Base-by-base conservation (phyloP, 352 stramenopile species). In the Achlya hypogyna region DNA sequence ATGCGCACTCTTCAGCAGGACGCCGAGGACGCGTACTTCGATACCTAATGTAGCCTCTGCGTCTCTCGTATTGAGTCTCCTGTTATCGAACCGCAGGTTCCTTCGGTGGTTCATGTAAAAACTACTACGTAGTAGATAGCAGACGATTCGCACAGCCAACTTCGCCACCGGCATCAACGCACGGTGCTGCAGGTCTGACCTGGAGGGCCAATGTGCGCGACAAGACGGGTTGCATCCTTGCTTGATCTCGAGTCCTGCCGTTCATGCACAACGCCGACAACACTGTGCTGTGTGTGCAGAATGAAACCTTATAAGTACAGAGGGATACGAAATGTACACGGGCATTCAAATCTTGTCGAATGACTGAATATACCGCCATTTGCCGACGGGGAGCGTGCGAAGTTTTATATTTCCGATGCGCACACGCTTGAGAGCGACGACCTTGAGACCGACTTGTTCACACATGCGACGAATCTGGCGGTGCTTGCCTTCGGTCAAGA, bases 391-490 rank as follows among this genome's bases (percentile, higher is more conserved):
- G 27, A 96, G 51, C 29, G 77, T 75, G 8, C 81, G 84, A 4
- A 97, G 73, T 34, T 82, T 88, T 59, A 97, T 89, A n/a, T 76
- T 78, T 62, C 88, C 89, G 70, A 98, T 98, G 25, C 83, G 76
- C 23, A 97, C 81, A 51, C 95, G 83, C 74, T 98, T 95, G 20
- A 98, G 82, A 54, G 78, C 78, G n/a, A 92, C 71, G 5, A 98
- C 95, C 34, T 76, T 53, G 65, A 97, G 82, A 29, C 91, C 93
- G 0, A 98, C 75, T 29, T 91, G 80, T 51, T 96, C 86, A 70
- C 95, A 96, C 96, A 98, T 99, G 74, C 84, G 93, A 10, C 96
- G 92, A 74, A 98, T 98, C 76, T 99, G 96, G 65, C 94, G 86
- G 74, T 99, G 96, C 60, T 97, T 88, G 53, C 96, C 96, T 75